phyloP scores from a whole-genome alignment of 1,284 basidiomycete species.

The Ceratobasidium papillatum region DNA sequence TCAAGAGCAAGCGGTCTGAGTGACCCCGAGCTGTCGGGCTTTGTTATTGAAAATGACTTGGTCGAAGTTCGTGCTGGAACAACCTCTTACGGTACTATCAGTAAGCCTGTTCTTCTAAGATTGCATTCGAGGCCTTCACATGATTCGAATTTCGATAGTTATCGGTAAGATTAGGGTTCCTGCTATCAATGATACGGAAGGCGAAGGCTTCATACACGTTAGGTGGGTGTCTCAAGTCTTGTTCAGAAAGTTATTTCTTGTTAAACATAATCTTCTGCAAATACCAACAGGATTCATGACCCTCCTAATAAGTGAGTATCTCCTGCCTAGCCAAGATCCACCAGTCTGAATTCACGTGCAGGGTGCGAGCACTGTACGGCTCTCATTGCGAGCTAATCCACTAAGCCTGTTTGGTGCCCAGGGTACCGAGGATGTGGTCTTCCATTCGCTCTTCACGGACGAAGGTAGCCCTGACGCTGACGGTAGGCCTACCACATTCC shows the following conservation, averaged over 20 bases:
- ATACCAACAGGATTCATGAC: constrained; percentile 66
- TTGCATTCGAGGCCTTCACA: neutral
- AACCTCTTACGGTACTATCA: constrained; percentile 71
- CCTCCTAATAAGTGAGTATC: constrained; percentile 62
- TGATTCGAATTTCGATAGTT: constrained; percentile 48
- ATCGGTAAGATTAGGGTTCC: constrained; percentile 79
- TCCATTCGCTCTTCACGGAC: constrained; percentile 75
- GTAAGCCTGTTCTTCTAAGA: neutral
- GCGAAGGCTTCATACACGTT: constrained; percentile 74
- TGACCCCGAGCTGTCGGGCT: constrained; percentile 63
- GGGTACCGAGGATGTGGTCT: constrained; percentile 70
- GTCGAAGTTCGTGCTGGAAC: constrained; percentile 53
- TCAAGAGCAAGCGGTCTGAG: constrained; percentile 59
- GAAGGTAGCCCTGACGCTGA: constrained; percentile 65
- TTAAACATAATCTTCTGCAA: neutral
- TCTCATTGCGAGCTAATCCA: neutral
- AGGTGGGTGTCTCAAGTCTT: constrained; percentile 58
- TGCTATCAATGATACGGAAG: constrained; percentile 66
- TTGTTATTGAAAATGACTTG: constrained; percentile 57
- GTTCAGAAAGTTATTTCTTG: neutral
- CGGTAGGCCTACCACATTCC: constrained; percentile 64
- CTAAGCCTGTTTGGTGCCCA: constrained; percentile 49
- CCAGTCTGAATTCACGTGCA: neutral
- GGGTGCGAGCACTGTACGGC: neutral
- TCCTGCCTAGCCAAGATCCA: neutral